phyloP scores from a whole-genome alignment of 352 stramenopile genomes.

The Blastocystis sp. region DNA sequence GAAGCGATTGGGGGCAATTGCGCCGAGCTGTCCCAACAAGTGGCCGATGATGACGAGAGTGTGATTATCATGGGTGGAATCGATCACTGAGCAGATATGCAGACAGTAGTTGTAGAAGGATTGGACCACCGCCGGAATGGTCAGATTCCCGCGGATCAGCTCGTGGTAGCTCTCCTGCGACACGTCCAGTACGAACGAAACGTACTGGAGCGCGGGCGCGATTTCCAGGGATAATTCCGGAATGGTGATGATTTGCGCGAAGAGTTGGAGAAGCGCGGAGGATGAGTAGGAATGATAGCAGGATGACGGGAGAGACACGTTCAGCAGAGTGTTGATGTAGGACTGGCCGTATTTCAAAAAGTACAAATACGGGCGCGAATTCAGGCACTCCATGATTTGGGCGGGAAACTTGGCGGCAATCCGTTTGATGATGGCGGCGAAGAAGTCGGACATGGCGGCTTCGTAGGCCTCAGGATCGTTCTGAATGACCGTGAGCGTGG shows the following conservation, averaged over 20 bases:
- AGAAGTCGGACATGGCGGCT: not conserved
- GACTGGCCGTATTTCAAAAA: conserved; percentile 9
- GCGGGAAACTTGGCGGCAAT: not conserved
- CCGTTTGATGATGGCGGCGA: conserved; percentile 12
- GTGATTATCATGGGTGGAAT: conserved; percentile 5
- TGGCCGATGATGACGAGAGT: conserved; percentile 4
- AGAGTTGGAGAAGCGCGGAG: not conserved
- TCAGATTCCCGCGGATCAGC: not conserved
- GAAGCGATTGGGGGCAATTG: conserved; percentile 38
- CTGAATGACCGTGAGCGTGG: too few relatives aligned
- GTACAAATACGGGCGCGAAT: conserved; percentile 28
- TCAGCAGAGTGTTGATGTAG: not conserved
- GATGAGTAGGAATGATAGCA: not conserved
- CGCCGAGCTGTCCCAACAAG: conserved; percentile 27
- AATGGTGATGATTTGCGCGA: not conserved
- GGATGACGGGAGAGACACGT: not conserved
- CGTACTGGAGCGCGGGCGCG: not conserved
- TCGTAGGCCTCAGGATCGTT: too few relatives aligned
- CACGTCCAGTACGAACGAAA: not conserved
- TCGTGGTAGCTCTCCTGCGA: conserved; percentile 27
- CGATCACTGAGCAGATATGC: conserved; percentile 20
- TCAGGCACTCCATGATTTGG: not conserved
- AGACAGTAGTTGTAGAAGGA: conserved; percentile 17
- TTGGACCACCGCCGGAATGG: not conserved
- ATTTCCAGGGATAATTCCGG: conserved; percentile 42